phyloP scores from a whole-genome alignment of 208 protist species.

The Acanthamoeba pearcei region DNA sequence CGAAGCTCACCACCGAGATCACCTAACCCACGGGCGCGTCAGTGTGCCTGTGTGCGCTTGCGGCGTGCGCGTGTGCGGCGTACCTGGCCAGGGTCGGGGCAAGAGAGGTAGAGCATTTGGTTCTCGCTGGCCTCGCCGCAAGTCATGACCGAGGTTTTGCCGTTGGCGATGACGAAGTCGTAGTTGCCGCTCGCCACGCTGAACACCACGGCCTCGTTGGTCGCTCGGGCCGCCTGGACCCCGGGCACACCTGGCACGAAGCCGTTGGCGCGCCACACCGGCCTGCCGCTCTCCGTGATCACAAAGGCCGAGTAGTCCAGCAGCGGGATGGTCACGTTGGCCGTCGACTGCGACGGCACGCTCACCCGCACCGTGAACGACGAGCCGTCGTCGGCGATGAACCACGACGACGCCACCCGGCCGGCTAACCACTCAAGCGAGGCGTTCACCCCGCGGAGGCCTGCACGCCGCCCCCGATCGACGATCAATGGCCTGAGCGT shows the following conservation, averaged over 20 bases:
- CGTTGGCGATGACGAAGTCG: not conserved
- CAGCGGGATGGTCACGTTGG: conserved; percentile 24
- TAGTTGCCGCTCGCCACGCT: conserved; percentile 29
- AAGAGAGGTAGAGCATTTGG: not conserved
- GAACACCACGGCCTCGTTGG: not conserved
- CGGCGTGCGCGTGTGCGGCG: not conserved
- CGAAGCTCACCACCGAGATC: conserved; percentile 10
- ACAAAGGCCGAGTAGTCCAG: conserved; percentile 41
- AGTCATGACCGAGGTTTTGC: not conserved
- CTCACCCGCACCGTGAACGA: not conserved
- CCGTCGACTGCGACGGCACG: not conserved
- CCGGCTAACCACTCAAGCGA: not conserved
- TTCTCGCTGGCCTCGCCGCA: not conserved
- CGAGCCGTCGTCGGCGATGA: not conserved
- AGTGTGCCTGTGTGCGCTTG: no score
- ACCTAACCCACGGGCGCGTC: not conserved
- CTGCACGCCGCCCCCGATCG: not conserved
- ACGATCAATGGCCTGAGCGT: not conserved
- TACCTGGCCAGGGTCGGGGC: not conserved
- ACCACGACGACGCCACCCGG: not conserved
- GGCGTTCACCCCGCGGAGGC: not conserved
- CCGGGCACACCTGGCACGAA: not conserved
- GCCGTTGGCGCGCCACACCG: not conserved
- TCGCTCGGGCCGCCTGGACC: not conserved
- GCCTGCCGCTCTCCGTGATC: not conserved